phyloP scores from a whole-genome alignment of 2,329 filamentous ascomycete genomes.

The Hypoxylon sp. region DNA sequence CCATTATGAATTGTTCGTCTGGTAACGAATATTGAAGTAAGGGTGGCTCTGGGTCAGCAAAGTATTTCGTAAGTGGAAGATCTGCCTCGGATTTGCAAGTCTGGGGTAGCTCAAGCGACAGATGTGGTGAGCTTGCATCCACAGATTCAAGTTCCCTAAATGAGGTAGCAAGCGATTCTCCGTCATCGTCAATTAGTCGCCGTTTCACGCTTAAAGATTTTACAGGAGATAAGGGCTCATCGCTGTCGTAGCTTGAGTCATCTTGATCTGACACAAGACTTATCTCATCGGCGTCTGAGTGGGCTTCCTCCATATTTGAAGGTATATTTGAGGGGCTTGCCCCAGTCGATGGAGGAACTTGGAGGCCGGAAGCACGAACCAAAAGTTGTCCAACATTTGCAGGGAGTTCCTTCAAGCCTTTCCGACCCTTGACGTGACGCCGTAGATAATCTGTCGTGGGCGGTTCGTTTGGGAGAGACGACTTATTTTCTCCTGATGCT shows the following conservation, averaged over 20 bases:
- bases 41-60: conserved; percentile 71
- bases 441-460: conserved; percentile 65
- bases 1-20: conserved; percentile 74
- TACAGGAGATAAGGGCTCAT: conserved; percentile 65
- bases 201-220: conserved; percentile 63
- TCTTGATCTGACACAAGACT: conserved; percentile 71
- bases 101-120: conserved; percentile 65
- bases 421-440: conserved; percentile 62
- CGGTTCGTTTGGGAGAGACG: conserved; percentile 55
- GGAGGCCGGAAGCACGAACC: conserved; percentile 56
- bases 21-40: conserved; percentile 61
- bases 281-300: conserved; percentile 64
- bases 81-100: conserved; percentile 66
- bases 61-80: conserved; percentile 67
- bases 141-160: conserved; percentile 64
- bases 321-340: conserved; percentile 59
- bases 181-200: conserved; percentile 66
- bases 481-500: conserved; percentile 53
- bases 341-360: conserved; percentile 56
- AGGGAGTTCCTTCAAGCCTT: conserved; percentile 56
- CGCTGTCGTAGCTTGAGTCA: conserved; percentile 66
- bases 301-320: conserved; percentile 57
- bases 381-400: conserved; percentile 57
- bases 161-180: conserved; percentile 66
- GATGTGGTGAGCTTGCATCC: conserved; percentile 64